phyloP scores from a whole-genome alignment of 371 early-diverging fungal species.

The Fennellomyces sp. region DNA sequence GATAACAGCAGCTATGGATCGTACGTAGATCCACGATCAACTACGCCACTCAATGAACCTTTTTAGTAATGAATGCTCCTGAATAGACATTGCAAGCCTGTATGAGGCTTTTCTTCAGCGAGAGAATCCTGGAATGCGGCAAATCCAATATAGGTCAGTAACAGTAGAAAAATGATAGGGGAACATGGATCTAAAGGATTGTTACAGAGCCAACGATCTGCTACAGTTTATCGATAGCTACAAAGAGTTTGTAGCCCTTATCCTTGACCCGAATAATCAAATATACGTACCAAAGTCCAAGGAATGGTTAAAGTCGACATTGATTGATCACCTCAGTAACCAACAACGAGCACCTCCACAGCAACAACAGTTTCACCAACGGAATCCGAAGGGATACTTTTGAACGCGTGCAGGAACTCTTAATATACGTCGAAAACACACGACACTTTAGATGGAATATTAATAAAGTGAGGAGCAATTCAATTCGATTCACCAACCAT shows the following conservation, averaged over 20 bases:
- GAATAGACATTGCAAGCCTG: slow-evolving; percentile 37
- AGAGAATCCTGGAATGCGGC: slow-evolving; percentile 40
- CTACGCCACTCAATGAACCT: too few species aligned
- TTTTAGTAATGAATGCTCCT: too few species aligned
- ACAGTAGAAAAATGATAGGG: neutral
- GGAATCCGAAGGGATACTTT: too few species aligned
- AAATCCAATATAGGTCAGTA: slow-evolving; percentile 42
- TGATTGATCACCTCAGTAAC: slow-evolving; percentile 40
- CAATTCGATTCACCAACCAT: too few species aligned
- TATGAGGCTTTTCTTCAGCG: slow-evolving; percentile 37
- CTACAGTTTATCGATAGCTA: slow-evolving; percentile 41
- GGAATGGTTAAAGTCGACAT: slow-evolving; percentile 42
- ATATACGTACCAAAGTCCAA: slow-evolving; percentile 42
- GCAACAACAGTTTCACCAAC: slow-evolving; percentile 10
- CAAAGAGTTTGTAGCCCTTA: slow-evolving; percentile 47
- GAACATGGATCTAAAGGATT: neutral
- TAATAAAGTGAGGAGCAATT: too few species aligned
- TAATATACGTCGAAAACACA: too few species aligned
- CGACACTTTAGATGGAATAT: too few species aligned
- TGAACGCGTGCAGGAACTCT: too few species aligned
- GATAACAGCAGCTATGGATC: too few species aligned
- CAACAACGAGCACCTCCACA: slow-evolving; percentile 15
- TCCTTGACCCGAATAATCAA: slow-evolving; percentile 25
- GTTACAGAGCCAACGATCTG: slow-evolving; percentile 38
- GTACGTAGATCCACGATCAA: too few species aligned